Base-by-base conservation (phyloP, 768 basidiomycete species). In the Boletellus emodensis region DNA sequence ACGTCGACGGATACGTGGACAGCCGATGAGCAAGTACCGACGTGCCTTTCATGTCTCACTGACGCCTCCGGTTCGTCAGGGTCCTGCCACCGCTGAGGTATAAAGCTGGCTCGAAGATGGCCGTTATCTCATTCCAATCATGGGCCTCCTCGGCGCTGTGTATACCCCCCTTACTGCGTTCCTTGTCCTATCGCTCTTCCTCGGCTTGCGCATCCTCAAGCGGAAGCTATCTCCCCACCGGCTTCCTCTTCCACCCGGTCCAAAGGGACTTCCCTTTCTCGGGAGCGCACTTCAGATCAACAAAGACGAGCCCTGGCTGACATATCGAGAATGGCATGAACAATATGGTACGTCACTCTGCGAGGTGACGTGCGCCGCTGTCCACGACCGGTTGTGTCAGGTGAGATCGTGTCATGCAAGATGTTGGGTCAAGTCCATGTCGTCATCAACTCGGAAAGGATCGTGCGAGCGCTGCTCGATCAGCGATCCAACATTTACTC, bases 241-340 rank as follows among this genome's bases (percentile, higher is more conserved):
- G 13, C 51, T 62, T 22, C 45, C 65, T 32, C 54, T 59, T 4
- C 67, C 67, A 18, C 67, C 67, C 2, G 67, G 67, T 26, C 69
- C 68, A 1, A 58, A 54, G 37, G 63, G 60, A 7, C 45, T 64
- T 3, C 68, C 66, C 4, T 24, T 63, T 15, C 40, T 68, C 34
- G 68, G 68, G 11, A 63, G 52, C 28, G 52, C 58, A 22, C 49
- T 61, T 40, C 54, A 62, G 37, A 54, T 69, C 20, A 62, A 64
- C 24, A 55, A 52, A 17, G 33, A 35, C 9, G 53, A 56, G 14
- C 66, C 67, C 11, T 71, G 69, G 70, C 17, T 69, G 42, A 64
- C 66, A 0, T 72, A 63, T 28, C 30, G 40, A 20, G 59, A 65
- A 22, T 72, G 71, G 71, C 59, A 58, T 33, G 53, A 58, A 41